Percentiles rank a stretch among this genome's conserved stretches.
Evolutionary conservation across 2,329 filamentous ascomycete species (phyloP).

Genomic region (Pseudocercospora eumusae): DNA sequence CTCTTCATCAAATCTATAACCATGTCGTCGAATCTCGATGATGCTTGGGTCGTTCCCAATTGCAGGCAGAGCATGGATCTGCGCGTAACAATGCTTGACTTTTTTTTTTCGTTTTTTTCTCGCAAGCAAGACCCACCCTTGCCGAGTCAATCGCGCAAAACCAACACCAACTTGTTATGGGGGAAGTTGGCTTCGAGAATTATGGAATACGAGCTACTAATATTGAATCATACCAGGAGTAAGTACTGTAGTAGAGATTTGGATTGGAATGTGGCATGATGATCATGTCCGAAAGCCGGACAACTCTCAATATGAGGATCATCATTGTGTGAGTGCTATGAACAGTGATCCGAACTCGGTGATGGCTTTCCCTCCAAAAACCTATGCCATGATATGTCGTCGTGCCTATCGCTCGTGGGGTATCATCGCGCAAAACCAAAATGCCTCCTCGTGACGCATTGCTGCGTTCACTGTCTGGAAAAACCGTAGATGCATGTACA

Average conservation of each 20-base stretch:
- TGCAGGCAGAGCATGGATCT: neutral
- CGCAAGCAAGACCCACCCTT: neutral
- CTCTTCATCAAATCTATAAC: too few species aligned
- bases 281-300: neutral
- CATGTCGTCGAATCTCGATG: too few species aligned
- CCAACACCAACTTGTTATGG: neutral
- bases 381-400: neutral
- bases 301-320: neutral
- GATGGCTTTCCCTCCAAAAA: neutral
- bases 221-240: neutral
- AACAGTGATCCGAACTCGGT: neutral
- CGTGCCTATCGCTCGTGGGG: conserved; percentile 6
- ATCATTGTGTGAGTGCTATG: neutral
- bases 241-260: neutral
- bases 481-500: conserved; percentile 1
- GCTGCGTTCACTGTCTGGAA: neutral
- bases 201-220: neutral
- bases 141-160: neutral
- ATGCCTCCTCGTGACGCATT: neutral
- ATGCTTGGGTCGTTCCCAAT: too few species aligned
- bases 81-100: neutral
- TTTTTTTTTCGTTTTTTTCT: neutral
- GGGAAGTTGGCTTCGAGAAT: neutral
- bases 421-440: conserved; percentile 11
- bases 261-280: too few species aligned